Evolutionary conservation across 2,329 filamentous ascomycete genomes (phyloP).

Genomic region (Myrmaecium sp.): DNA sequence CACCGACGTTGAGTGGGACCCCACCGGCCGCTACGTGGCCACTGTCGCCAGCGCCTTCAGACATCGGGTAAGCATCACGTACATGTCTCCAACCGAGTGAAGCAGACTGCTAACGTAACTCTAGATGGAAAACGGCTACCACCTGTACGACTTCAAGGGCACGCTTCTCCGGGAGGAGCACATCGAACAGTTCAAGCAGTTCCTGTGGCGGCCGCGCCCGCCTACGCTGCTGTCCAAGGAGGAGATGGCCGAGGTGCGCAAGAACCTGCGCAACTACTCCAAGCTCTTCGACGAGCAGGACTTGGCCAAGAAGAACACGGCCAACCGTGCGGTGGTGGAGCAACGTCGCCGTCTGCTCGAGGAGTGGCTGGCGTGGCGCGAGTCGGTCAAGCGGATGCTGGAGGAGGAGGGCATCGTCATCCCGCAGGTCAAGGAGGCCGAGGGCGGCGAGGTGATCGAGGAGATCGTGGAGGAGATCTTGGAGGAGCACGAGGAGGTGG

Average conservation of each 20-base stretch:
- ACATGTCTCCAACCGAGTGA: constrained; percentile 2
- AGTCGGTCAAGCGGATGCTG: constrained; percentile 53
- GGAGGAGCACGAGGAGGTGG: constrained; percentile 74
- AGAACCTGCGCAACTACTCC: constrained; percentile 95
- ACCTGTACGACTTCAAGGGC: constrained; percentile 93
- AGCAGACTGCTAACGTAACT: constrained; percentile 2
- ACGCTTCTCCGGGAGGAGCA: constrained; percentile 77
- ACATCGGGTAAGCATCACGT: constrained; percentile 67
- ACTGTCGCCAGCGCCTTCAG: constrained; percentile 93
- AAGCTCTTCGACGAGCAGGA: constrained; percentile 92
- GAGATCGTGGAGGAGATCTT: constrained; percentile 81
- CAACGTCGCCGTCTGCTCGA: constrained; percentile 63
- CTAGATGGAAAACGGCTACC: constrained; percentile 98
- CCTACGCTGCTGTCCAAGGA: constrained; percentile 85
- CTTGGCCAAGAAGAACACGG: constrained; percentile 78
- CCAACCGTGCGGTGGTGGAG: constrained; percentile 87
- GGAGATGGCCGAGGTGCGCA: constrained; percentile 93
- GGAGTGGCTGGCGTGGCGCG: constrained; percentile 81
- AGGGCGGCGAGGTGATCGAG: constrained; percentile 40
- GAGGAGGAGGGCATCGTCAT: constrained; percentile 39
- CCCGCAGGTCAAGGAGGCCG: constrained; percentile 32
- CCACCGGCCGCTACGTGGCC: constrained; percentile 83
- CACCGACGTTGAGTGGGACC: constrained; percentile 96
- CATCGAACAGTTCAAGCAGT: constrained; percentile 96
- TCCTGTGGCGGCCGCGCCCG: constrained; percentile 83